phyloP scores from a whole-genome alignment of 2,329 filamentous ascomycete species.

The Alternaria hordeiaustralica region DNA sequence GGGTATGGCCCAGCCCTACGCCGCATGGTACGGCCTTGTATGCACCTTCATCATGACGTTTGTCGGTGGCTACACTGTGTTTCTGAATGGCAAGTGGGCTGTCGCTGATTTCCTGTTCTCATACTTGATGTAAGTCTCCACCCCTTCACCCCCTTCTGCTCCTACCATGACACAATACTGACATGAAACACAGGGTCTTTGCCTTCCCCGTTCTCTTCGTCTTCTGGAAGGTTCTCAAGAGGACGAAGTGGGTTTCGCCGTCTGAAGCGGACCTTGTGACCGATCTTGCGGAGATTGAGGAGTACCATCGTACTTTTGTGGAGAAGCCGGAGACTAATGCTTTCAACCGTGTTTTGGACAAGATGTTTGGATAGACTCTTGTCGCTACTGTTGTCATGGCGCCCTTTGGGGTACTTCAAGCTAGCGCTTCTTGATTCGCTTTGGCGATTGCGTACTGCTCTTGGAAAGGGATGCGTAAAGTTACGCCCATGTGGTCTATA shows the following conservation, averaged over 20 bases:
- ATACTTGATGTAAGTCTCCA: conserved; percentile 36
- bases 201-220: conserved; percentile 73
- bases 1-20: conserved; percentile 72
- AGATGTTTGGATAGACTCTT: conserved; percentile 47
- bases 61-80: conserved; percentile 78
- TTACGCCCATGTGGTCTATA: too few relatives aligned
- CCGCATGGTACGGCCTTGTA: conserved; percentile 69
- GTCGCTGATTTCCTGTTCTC: conserved; percentile 75
- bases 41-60: conserved; percentile 75
- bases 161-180: background rate
- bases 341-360: conserved; percentile 53
- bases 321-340: conserved; percentile 57
- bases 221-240: conserved; percentile 74
- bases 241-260: conserved; percentile 63
- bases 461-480: background rate
- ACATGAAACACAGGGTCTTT: conserved; percentile 62
- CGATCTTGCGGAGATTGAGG: conserved; percentile 70
- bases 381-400: conserved; percentile 9
- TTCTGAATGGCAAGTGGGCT: conserved; percentile 72
- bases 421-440: background rate
- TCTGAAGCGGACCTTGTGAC: conserved; percentile 68
- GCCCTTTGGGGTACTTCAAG: background rate
- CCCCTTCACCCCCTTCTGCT: background rate
- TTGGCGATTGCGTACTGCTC: background rate
- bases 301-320: conserved; percentile 69